These are phyloP conservation scores for Jatropha multifida DNA, from an alignment of 441 rosid species.

Conservation along the genomic window DNA sequence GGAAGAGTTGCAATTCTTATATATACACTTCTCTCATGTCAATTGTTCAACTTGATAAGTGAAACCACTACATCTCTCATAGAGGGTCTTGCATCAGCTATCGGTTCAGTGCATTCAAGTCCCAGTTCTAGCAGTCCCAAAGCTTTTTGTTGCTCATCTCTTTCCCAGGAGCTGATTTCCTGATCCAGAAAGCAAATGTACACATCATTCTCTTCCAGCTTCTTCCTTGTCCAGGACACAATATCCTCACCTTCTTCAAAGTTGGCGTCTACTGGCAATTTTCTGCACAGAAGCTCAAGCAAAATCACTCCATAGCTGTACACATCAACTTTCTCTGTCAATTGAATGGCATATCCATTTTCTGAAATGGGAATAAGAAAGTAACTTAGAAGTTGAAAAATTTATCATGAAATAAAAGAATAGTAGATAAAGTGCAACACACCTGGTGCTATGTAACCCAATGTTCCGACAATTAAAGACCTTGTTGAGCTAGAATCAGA, in stretches of 20 bases:
- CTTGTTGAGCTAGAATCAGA: constrained; percentile 34
- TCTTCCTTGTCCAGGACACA: constrained; percentile 27
- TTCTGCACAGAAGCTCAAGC: constrained; percentile 34
- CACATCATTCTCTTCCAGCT: constrained; percentile 30
- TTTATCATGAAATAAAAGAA: constrained; percentile 7
- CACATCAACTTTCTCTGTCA: constrained; percentile 37
- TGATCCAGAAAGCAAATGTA: constrained; percentile 31
- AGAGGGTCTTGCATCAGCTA: constrained; percentile 35
- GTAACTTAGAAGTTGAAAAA: background rate
- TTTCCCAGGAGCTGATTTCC: constrained; percentile 33
- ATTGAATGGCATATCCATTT: constrained; percentile 27
- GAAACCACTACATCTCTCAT: constrained; percentile 36
- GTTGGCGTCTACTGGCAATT: constrained; percentile 36
- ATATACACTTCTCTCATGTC: too few species aligned
- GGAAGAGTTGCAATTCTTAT: too few species aligned
- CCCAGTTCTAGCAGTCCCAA: constrained; percentile 33
- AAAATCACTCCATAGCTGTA: constrained; percentile 37
- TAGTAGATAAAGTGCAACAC: background rate
- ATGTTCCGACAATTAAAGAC: constrained; percentile 45
- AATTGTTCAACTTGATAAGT: constrained; percentile 33
- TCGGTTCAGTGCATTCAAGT: constrained; percentile 36
- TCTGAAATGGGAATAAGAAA: constrained; percentile 23
- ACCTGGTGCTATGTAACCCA: constrained; percentile 63
- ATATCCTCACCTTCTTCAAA: constrained; percentile 35
- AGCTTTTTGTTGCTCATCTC: constrained; percentile 34